Evolutionary conservation across 345 rosid species (phyloP), one percentile per base, ranked within the genome.

Genomic region (Syzygium aromaticum): DNA sequence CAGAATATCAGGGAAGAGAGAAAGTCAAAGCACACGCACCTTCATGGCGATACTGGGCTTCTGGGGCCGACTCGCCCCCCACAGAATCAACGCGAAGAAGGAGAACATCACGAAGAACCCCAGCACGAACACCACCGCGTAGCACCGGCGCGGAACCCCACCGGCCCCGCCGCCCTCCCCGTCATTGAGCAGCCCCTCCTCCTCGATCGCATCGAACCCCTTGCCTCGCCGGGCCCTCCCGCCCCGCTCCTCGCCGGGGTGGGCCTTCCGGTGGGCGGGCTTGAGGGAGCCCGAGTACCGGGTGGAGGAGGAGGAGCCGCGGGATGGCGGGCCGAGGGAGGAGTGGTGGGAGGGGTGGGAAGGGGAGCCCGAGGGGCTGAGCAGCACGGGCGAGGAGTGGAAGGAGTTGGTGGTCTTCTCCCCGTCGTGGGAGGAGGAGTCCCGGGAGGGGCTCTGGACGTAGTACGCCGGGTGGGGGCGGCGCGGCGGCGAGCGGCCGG

Each of bases 271-370:
- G 19, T 91, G 89, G 28, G 87, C 90, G 14, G 93, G 93, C 83
- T 91, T 93, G 52, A 90, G 89, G 63, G 94, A 93, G 25, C 89
- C 94, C 21, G 96, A 94, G 88, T 92, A 91, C 61, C 96, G 95
- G 15, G 95, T 92, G 67, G 98, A 93, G 84, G 95, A 92, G 43
- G 96, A 95, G 54, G 96, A 95, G 54, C 93, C 95, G 1, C 94
- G 94, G 14, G 96, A 94, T 84, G 91, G 96, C 25, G 95, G 98
- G 27, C 95, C 98, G 11, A 92, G 88, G 51, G 96, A 95, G 38
- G 98, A 94, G 94, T 94, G 94, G 85, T 94, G 93, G 87, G 93
- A 96, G 28, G 95, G 94, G 86, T 94, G 96, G 27, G 95, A 96
- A 17, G 96, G 98, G 1, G 98, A 95, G 16, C 94, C 95, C 89